These are phyloP conservation scores for Aspergillus thermomutatus DNA, from an alignment of 2,329 filamentous ascomycete species.

Conservation along the genomic window DNA sequence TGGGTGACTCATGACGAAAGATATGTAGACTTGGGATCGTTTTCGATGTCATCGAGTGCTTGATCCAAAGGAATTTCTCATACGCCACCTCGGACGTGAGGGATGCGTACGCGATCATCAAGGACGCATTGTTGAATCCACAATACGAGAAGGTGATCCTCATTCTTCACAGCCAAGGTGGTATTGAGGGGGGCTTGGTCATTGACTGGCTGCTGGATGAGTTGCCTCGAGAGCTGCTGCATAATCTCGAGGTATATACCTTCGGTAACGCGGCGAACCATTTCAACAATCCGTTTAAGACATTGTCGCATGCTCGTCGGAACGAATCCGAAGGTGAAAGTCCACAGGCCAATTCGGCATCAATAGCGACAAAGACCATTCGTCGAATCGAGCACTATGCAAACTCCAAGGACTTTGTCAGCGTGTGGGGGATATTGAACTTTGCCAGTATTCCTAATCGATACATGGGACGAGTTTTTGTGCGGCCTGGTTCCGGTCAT, in stretches of 20 bases:
- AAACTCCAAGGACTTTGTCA: constrained; percentile 70
- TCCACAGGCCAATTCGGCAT: neutral
- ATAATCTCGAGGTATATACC: constrained; percentile 70
- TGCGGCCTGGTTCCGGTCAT: constrained; percentile 41
- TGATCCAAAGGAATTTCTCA: constrained; percentile 70
- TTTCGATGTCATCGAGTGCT: constrained; percentile 73
- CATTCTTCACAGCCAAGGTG: constrained; percentile 74
- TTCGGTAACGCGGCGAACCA: constrained; percentile 78
- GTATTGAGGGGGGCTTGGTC: constrained; percentile 68
- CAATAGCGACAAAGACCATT: constrained; percentile 44
- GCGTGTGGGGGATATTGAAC: constrained; percentile 69
- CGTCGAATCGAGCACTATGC: constrained; percentile 77
- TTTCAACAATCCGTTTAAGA: constrained; percentile 70
- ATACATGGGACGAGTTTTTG: constrained; percentile 50
- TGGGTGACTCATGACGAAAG: neutral
- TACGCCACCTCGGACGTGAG: constrained; percentile 68
- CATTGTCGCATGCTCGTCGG: neutral
- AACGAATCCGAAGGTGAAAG: neutral
- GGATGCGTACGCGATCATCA: constrained; percentile 58
- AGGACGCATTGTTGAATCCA: constrained; percentile 60
- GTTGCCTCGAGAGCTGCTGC: constrained; percentile 61
- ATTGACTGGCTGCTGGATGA: constrained; percentile 75
- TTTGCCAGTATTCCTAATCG: constrained; percentile 53
- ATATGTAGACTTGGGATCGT: constrained; percentile 55
- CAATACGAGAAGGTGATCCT: constrained; percentile 67